Evolutionary conservation across 2,329 filamentous ascomycete species (phyloP).

Genomic region (Fusarium albosuccineum): DNA sequence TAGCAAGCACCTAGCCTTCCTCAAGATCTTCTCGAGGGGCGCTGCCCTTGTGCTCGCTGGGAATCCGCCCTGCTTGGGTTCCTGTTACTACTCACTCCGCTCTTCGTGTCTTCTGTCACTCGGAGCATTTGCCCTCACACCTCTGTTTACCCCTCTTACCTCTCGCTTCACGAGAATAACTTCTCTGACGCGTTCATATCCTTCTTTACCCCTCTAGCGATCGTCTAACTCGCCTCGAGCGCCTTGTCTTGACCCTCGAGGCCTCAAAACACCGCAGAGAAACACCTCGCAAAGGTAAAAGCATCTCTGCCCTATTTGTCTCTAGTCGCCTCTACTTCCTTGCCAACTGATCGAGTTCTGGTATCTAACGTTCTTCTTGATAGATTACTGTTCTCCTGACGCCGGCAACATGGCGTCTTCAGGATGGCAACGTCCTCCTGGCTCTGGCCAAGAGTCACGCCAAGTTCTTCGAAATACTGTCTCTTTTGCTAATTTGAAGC

Average conservation of each 20-base stretch:
- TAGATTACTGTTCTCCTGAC: background rate
- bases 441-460: background rate
- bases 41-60: background rate
- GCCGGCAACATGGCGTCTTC: slow-evolving; percentile 24
- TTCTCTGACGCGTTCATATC: background rate
- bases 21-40: background rate
- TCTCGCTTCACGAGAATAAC: background rate
- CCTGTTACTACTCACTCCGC: background rate
- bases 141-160: background rate
- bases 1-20: background rate
- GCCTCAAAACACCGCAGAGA: background rate
- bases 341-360: background rate
- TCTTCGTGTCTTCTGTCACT: slow-evolving; percentile 5
- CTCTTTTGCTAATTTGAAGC: slow-evolving; percentile 10
- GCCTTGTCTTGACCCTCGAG: background rate
- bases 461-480: slow-evolving; percentile 23
- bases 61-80: background rate
- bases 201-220: background rate
- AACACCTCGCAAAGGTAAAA: slow-evolving; percentile 17
- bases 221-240: background rate
- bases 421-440: slow-evolving; percentile 17
- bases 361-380: background rate
- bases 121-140: slow-evolving; percentile 4
- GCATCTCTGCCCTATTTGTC: background rate
- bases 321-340: too few species aligned